Base-by-base conservation (phyloP, 805 yeast species). In the Kurtzmaniella cleridarum region DNA sequence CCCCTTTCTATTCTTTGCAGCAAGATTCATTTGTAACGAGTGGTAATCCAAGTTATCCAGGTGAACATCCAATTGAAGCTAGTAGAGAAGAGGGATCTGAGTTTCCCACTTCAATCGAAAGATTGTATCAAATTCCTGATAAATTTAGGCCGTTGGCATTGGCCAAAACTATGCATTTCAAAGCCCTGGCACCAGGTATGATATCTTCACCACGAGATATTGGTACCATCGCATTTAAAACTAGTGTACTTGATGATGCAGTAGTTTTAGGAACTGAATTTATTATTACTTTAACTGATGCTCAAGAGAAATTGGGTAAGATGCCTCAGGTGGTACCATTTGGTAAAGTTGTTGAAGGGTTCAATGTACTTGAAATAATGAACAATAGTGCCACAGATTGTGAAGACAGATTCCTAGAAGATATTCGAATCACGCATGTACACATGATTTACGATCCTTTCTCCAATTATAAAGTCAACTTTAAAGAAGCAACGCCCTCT, bases 371-470 rank as follows among this genome's bases (percentile, higher is more conserved):
- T 34, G 69, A 72, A n/a, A 51, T 48, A 26, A 62, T 80, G 31
- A 77, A 72, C 44, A 43, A 44, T 0, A 37, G 69, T 0, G 43
- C 59, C 2, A 49, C 65, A 2, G 82, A 76, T 47, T 58, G 55
- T 2, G 26, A 43, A 9, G 31, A 38, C 15, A 27, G 48, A 3
- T 34, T 41, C 9, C 15, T 37, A 5, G 24, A 34, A 5, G 57
- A 54, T 20, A 62, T 78, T 1, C 57, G 83, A 34, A 75, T 80
- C 6, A 61, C 74, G 31, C 76, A 72, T 38, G 66, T 75, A 0
- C 67, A 68, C 47, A 53, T 78, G 3, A 47, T 80, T 7, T 67
- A 75, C 32, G 82, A 79, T 50, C 84, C 84, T 4, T 77, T 69
- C 48, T 60, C 59, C 0, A 29, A 30, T n/a, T 26, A 52, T 2